Percentiles rank a stretch among this genome's conserved stretches.
Conservation (phyloP, 2,329 filamentous ascomycete genomes). For the Claviceps sp. region DNA sequence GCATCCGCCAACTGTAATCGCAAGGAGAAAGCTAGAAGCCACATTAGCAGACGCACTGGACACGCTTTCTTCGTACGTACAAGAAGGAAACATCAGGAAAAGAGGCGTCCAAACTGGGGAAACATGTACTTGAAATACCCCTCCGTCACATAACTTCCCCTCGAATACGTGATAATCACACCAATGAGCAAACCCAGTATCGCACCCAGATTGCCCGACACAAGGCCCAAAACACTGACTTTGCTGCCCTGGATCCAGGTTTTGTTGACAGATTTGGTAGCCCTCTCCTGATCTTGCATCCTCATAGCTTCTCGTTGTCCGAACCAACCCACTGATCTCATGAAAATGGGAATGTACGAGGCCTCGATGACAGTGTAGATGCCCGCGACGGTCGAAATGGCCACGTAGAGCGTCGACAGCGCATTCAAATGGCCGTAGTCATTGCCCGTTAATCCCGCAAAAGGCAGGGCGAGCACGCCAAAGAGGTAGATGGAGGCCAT, state of each 20-base stretch:
- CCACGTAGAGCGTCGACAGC: conserved; percentile 7
- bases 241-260: conserved; percentile 9
- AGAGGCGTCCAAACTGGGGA: not conserved
- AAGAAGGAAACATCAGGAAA: not conserved
- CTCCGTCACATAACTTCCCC: conserved; percentile 8
- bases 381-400: conserved; percentile 8
- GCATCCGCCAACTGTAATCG: conserved; percentile 9
- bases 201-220: conserved; percentile 9
- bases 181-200: conserved; percentile 10
- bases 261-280: not conserved
- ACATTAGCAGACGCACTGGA: not conserved
- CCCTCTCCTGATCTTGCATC: not conserved
- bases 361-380: conserved; percentile 10
- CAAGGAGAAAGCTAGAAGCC: conserved; percentile 7
- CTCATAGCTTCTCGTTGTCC: not conserved
- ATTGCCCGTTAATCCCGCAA: conserved; percentile 8
- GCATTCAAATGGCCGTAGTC: conserved; percentile 9
- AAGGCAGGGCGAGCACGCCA: conserved; percentile 9
- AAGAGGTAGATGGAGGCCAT: conserved; percentile 11
- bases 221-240: conserved; percentile 9
- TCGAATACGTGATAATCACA: conserved; percentile 9
- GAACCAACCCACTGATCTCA: conserved; percentile 9
- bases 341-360: conserved; percentile 11
- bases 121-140: conserved; percentile 7
- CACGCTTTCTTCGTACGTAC: not conserved